Evolutionary conservation across 352 stramenopile genomes (phyloP), one percentile per base, ranked within the genome.

Genomic region (Pythium vanterpoolii): DNA sequence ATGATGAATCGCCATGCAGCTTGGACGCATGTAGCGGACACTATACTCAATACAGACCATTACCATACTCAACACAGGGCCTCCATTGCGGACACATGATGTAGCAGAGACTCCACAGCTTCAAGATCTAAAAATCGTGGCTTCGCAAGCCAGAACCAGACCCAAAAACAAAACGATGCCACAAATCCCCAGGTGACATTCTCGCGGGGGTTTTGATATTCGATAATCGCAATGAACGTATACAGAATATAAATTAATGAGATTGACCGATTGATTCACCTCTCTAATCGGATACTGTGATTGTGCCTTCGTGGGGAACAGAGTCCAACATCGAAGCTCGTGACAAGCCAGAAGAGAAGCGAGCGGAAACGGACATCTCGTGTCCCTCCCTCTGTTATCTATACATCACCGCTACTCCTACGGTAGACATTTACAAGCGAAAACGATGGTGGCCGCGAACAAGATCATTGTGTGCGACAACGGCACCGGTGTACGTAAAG

Each of bases 381-480:
- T 48, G 8, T 16, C 42, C 14, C 42, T 30, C 42, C 1, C 19
- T 48, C 42, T 30, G 9, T 48, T 38, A 34, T n/a, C n/a, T n/a
- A 36, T 27, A 14, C 34, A 46, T 4, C 42, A 5, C 42, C 42
- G 19, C 16, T 21, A 21, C 2, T 5, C 3, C 19, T 21, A 10
- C 19, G 24, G 1, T 26, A 26, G 21, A 48, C 36, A 27, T 33
- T 27, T 14, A 46, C 11, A n/a, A 53, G 52, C 19, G 23, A 50
- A 19, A 64, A 13, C 28, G 21, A 94, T 94, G 85, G 85, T 94
- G 51, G 85, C 85, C 8, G 83, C 85, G 13, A 95, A 89, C 72
- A 90, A 90, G 69, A 90, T 95, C 69, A 75, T 95, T 38, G 86
- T 95, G 71, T 93, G 83, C 67, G 86, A 95, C 58, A 93, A 95